Percentiles rank a stretch among this genome's conserved stretches.
These are phyloP conservation scores for Geoglossum cookeanum DNA, from an alignment of 2,329 filamentous ascomycete species.

Conservation along the genomic window DNA sequence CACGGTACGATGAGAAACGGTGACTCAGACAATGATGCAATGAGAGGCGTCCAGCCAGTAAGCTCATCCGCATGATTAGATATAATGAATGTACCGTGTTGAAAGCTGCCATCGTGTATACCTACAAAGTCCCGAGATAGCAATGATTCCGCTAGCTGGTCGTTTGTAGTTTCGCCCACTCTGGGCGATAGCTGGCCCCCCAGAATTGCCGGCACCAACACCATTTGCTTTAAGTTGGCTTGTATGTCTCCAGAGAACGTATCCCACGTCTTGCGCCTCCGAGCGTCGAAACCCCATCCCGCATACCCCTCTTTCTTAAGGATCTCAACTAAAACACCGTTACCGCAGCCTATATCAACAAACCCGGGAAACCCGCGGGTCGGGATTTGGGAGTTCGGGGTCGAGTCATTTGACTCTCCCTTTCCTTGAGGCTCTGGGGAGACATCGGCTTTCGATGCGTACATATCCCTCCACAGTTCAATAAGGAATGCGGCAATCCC, in stretches of 20 bases:
- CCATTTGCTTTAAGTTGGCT: conserved; percentile 33
- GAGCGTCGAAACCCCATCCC: conserved; percentile 85
- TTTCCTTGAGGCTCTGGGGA: neutral
- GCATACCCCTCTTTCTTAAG: conserved; percentile 60
- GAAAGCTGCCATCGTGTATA: conserved; percentile 46
- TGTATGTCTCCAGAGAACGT: conserved; percentile 39
- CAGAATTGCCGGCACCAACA: conserved; percentile 39
- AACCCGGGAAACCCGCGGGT: conserved; percentile 55
- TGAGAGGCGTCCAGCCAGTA: conserved; percentile 84
- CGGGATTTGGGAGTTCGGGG: neutral
- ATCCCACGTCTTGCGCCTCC: conserved; percentile 67
- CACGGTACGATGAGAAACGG: conserved; percentile 90
- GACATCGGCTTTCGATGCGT: conserved; percentile 20
- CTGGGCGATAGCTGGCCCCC: conserved; percentile 1
- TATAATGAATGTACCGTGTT: conserved; percentile 66
- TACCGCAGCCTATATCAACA: conserved; percentile 90
- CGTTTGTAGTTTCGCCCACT: neutral
- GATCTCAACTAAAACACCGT: conserved; percentile 74
- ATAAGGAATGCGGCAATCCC: conserved; percentile 82
- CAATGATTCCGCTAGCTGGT: neutral
- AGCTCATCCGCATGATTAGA: conserved; percentile 96
- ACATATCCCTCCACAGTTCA: conserved; percentile 80
- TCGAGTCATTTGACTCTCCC: conserved; percentile 7
- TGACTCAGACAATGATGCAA: conserved; percentile 54
- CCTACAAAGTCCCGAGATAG: neutral